Base-by-base conservation (phyloP, 2,329 filamentous ascomycete genomes). In the Microdochium trichocladiopsis region DNA sequence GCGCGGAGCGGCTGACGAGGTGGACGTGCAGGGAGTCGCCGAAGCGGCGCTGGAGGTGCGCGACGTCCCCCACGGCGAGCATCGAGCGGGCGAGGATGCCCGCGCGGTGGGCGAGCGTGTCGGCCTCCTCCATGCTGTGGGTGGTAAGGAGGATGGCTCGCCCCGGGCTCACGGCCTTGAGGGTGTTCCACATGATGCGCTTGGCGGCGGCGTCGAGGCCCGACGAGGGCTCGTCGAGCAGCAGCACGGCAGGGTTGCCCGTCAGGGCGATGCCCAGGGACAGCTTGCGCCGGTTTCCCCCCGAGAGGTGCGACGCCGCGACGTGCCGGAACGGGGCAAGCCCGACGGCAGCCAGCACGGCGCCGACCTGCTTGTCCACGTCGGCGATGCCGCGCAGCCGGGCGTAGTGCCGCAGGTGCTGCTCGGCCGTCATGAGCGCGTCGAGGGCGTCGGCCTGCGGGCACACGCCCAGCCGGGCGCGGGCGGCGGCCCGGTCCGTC, bases 111-210 rank as follows among this genome's bases (percentile, higher is more conserved):
- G 92, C 92, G 2, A 97, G 76, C 1, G 91, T 90, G 62, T 95
- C 90, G 0, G 92, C 92, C 70, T 96, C 92, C 66, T 96, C 92
- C 91, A 96, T 96, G 49, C 84, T 89, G 67, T 97, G 93, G 0
- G 93, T 96, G 0, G 93, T 96, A 21, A 97, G 78, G 2, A 97
- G 76, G 16, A 96, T 82, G 0, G 86, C 88, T 16, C 92, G 81
- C 0, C 90, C 90, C 0, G 83, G 80, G 0, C 86, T 84, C 2
- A 92, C 84, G 1, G 83, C 78, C 2, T 82, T 81, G 1, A 96
- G 76, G 0, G 91, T 95, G 52, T 83, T 82, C 93, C 93, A 96
- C 88, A 97, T 95, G 58, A 95, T 80, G 41, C 93, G 81, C 68
- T 96, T 96, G 0, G 90, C 87, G 0, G 90, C 90, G 0, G 92